Conservation (phyloP, 2,329 filamentous ascomycete genomes). For the Neonectria punicea region DNA sequence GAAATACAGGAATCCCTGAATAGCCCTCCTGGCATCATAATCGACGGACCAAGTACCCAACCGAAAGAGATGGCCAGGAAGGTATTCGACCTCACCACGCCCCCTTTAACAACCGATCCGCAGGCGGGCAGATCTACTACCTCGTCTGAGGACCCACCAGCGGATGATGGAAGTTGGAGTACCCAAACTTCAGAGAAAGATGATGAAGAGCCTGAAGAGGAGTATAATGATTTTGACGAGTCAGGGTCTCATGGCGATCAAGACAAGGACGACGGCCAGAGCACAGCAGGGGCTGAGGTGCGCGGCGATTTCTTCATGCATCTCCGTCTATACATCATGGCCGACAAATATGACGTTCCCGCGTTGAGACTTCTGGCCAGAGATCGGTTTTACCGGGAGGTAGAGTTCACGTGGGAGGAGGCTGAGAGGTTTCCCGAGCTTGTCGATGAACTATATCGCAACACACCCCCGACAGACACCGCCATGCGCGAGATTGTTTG, state of each 20-base stretch:
- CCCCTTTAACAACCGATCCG: neutral
- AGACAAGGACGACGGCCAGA: neutral
- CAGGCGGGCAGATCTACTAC: neutral
- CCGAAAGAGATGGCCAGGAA: too few relatives aligned
- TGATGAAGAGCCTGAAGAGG: slow-evolving; percentile 5
- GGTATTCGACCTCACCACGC: too few relatives aligned
- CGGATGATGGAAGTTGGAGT: neutral
- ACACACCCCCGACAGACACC: slow-evolving; percentile 5
- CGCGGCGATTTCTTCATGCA: slow-evolving; percentile 31
- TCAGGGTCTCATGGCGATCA: neutral
- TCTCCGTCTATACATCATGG: slow-evolving; percentile 47
- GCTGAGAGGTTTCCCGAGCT: slow-evolving; percentile 18
- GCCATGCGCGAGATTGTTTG: slow-evolving; percentile 28
- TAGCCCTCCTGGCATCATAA: slow-evolving; percentile 12
- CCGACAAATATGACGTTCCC: slow-evolving; percentile 50
- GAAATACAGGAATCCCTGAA: slow-evolving; percentile 24
- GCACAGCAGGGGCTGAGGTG: neutral
- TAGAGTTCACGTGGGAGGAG: slow-evolving; percentile 20
- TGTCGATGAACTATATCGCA: slow-evolving; percentile 28
- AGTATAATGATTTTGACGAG: slow-evolving; percentile 26
- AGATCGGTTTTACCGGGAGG: slow-evolving; percentile 44
- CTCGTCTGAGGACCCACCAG: neutral
- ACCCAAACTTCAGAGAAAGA: neutral
- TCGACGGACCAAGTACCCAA: too few relatives aligned
- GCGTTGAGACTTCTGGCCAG: slow-evolving; percentile 44